phyloP scores from a whole-genome alignment of 2,329 filamentous ascomycete species.

The Talaromyces sp. region DNA sequence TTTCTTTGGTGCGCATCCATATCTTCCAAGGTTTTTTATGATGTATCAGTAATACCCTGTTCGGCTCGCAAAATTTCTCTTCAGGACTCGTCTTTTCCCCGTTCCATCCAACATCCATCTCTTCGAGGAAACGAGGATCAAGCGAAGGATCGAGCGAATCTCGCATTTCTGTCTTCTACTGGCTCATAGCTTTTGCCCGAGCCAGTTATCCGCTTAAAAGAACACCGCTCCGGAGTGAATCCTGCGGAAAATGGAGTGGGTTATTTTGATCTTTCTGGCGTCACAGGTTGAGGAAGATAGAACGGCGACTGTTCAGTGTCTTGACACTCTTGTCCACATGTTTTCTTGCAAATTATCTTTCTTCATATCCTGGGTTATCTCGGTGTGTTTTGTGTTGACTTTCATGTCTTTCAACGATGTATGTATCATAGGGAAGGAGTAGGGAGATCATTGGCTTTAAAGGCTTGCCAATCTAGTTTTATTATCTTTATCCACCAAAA shows the following conservation, averaged over 20 bases:
- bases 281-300: conserved; percentile 20
- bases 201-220: conserved; percentile 9
- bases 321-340: conserved; percentile 2
- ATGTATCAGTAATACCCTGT: conserved; percentile 33
- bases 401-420: conserved; percentile 9
- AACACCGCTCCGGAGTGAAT: conserved; percentile 18
- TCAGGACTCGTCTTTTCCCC: neutral
- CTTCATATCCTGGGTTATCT: neutral
- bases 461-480: conserved; percentile 8
- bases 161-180: neutral
- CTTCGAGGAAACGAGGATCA: neutral
- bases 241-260: conserved; percentile 12
- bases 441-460: conserved; percentile 8
- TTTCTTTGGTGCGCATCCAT: conserved; percentile 15
- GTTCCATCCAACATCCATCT: neutral
- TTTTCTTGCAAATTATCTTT: neutral
- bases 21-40: conserved; percentile 26
- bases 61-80: conserved; percentile 1
- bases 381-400: conserved; percentile 11
- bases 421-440: conserved; percentile 23
- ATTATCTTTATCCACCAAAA: neutral
- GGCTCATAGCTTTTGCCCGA: neutral
- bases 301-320: conserved; percentile 10
- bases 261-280: conserved; percentile 21
- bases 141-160: neutral